Evolutionary conservation across 2,329 filamentous ascomycete genomes (phyloP).

Genomic region (Alternaria conjuncta): DNA sequence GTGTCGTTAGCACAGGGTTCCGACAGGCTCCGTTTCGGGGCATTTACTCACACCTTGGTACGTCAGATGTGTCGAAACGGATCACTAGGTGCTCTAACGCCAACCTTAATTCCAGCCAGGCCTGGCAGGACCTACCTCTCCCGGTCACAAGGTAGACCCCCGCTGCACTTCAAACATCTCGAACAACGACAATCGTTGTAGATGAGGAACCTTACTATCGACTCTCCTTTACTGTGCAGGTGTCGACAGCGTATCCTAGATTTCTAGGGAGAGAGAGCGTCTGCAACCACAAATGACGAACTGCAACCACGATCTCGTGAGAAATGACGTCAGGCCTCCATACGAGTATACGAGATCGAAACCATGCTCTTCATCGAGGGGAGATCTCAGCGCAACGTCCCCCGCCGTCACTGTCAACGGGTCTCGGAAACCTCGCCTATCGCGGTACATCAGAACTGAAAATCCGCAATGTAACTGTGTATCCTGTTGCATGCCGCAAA

Average conservation of each 20-base stretch:
- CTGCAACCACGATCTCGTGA: background rate
- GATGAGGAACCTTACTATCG: background rate
- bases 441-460: background rate
- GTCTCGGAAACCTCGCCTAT: background rate
- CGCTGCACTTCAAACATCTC: background rate
- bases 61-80: conserved; percentile 13
- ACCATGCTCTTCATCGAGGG: background rate
- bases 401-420: conserved; percentile 7
- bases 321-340: background rate
- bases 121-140: background rate
- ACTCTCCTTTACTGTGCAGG: background rate
- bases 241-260: background rate
- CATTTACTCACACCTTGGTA: conserved; percentile 11
- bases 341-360: background rate
- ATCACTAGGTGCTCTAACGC: conserved; percentile 4
- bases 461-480: background rate
- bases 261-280: background rate
- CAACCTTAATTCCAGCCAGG: conserved; percentile 5
- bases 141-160: background rate
- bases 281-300: background rate
- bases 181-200: conserved; percentile 2
- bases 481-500: background rate
- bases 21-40: background rate
- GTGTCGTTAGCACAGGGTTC: background rate
- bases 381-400: conserved; percentile 5